A percentile compares a stretch with the other conserved stretches of the same genome.
phyloP scores from a whole-genome alignment of 2,329 filamentous ascomycete genomes.

The Colletotrichum sp. region DNA sequence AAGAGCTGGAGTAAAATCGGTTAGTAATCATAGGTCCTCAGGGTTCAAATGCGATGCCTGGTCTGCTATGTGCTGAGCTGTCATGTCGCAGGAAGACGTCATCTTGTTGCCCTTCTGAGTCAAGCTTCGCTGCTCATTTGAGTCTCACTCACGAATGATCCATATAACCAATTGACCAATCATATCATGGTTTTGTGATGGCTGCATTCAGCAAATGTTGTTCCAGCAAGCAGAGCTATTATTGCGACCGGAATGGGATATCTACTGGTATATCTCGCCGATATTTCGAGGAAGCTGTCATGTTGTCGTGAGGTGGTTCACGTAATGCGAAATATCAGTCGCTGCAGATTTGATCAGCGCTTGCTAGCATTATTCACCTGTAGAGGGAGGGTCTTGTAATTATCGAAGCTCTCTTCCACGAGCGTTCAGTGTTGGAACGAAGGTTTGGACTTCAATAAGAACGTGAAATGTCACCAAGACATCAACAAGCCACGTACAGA shows the following conservation, averaged over 20 bases:
- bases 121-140: not conserved
- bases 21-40: accelerated
- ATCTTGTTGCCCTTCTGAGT: not conserved
- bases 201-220: not conserved
- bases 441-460: accelerated
- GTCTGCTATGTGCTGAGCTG: not conserved
- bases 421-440: accelerated
- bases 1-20: not conserved
- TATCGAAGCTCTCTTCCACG: not conserved
- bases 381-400: not conserved
- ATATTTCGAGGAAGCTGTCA: accelerated
- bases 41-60: not conserved
- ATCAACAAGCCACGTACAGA: not conserved
- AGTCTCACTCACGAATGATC: not conserved
- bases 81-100: not conserved
- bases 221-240: accelerated
- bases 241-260: not conserved
- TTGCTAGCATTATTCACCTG: not conserved
- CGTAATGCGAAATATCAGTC: not conserved
- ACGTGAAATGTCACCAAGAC: not conserved
- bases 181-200: accelerated
- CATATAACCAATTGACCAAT: not conserved
- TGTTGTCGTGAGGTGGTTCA: not conserved
- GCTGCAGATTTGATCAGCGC: not conserved
- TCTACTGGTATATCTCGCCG: accelerated